Base-by-base conservation (phyloP, 768 basidiomycete species). In the Pleurotus pulmonarius region DNA sequence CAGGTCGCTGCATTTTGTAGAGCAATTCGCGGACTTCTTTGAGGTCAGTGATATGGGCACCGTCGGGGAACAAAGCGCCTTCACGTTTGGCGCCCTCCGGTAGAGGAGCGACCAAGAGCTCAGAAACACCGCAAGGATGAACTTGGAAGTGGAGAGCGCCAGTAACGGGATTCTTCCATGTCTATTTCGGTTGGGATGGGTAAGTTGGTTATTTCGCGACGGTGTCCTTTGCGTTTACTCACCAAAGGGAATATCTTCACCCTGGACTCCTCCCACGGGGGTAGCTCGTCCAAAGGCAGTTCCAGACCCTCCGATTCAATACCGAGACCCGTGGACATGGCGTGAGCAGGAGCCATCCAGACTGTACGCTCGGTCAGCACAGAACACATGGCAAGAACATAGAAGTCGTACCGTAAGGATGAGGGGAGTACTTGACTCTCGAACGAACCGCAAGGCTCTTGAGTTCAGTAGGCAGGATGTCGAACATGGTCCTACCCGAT, bases 121-220 rank as follows among this genome's bases (percentile, higher is more conserved):
- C 83, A 38, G 75, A 70, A 1, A 70, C 83, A 26, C 85, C 92
- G 62, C 88, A 90, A 3, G 90, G 93, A 67, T 96, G 94, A 3
- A 96, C 94, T 66, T 98, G 84, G 73, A 95, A 86, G 67, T 95
- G 91, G 18, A 98, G 78, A 1, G 75, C 74, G 22, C 86, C 85
- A 11, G 93, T 96, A 6, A 83, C 82, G 0, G 93, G 92, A 70
- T 95, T 96, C 78, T 95, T 95, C 94, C 94, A 96, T 5, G 88
- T 68, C 88, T 93, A 59, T 13, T 49, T 47, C 41, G 34, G 60
- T 45, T 34, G 3, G 20, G 20, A 20, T 20, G 29, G 2, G 29
- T 34, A 34, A 34, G 29, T 34, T 9, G 9, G 8, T 34, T 34
- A 8, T 34, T 34, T 34, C 3, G 9, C 29, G 4, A 34, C 29